Percentiles rank a stretch among this genome's conserved stretches.
Conservation (phyloP, 495 filamentous ascomycete species). For the Hypoxylon subgilvum region DNA sequence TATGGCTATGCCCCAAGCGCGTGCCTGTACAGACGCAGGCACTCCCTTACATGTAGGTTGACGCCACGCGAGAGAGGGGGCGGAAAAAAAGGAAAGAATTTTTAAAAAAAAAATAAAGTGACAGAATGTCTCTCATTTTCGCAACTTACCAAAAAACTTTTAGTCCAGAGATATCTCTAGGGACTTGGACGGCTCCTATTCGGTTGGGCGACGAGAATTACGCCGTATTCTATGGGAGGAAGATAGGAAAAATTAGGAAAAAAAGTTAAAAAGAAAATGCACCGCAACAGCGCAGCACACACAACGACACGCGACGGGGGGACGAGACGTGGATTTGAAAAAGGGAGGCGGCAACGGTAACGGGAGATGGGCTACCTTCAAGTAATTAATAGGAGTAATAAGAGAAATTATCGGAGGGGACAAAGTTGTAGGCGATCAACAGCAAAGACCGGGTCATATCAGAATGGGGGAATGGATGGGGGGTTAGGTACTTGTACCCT, state of each 20-base stretch:
- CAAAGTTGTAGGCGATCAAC: constrained; percentile 40
- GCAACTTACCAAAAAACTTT: constrained; percentile 33
- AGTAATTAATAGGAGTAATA: constrained; percentile 45
- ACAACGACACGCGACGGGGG: constrained; percentile 39
- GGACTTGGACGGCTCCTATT: constrained; percentile 12
- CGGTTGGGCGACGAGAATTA: constrained; percentile 17
- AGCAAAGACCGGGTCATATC: constrained; percentile 40
- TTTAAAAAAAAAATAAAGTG: constrained; percentile 13
- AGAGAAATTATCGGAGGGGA: constrained; percentile 47
- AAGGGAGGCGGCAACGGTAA: constrained; percentile 45
- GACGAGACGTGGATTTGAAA: constrained; percentile 33
- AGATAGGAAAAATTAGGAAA: constrained; percentile 20
- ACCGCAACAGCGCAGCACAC: constrained; percentile 38
- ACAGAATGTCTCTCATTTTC: constrained; percentile 28
- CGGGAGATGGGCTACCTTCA: constrained; percentile 41
- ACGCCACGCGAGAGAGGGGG: constrained; percentile 29
- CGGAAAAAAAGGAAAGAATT: constrained; percentile 25
- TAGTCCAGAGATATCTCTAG: constrained; percentile 16
- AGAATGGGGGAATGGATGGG: constrained; percentile 34
- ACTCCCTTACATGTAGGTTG: not conserved
- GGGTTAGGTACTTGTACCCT: constrained; percentile 17
- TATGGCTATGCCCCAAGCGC: constrained; percentile 26
- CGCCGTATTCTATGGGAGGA: constrained; percentile 29
- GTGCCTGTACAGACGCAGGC: constrained; percentile 15
- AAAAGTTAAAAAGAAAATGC: constrained; percentile 41